Percentiles rank a stretch among this genome's conserved stretches.
These are phyloP conservation scores for Mikania micrantha DNA, from an alignment of 129 eudicot genomes.

Conservation along the genomic window DNA sequence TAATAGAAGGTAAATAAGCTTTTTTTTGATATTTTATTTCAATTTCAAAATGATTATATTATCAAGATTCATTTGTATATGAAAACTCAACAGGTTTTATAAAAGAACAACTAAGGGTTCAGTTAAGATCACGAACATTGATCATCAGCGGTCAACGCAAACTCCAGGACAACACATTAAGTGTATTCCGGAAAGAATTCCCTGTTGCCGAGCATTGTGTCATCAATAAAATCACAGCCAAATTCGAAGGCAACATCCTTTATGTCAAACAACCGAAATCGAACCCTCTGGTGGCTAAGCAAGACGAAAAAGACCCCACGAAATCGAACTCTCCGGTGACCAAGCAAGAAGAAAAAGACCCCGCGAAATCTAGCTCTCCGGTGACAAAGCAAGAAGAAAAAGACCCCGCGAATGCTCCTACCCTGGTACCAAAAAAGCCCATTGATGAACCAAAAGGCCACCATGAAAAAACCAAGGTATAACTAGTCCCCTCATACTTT, in stretches of 20 bases:
- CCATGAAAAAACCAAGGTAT: background rate
- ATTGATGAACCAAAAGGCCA: conserved; percentile 14
- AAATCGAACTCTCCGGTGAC: conserved; percentile 17
- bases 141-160: conserved; percentile 44
- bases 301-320: background rate
- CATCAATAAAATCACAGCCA: conserved; percentile 37
- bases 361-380: conserved; percentile 30
- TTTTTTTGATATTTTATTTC: background rate
- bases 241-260: conserved; percentile 43
- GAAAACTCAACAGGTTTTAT: conserved; percentile 31
- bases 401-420: conserved; percentile 12
- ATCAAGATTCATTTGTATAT: background rate
- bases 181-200: conserved; percentile 46
- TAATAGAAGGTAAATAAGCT: no score
- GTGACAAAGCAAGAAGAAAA: conserved; percentile 1
- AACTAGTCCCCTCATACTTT: no score
- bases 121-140: conserved; percentile 27
- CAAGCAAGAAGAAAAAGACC: background rate
- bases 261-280: conserved; percentile 40
- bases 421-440: conserved; percentile 17
- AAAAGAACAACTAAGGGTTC: conserved; percentile 55
- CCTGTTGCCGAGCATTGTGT: conserved; percentile 33
- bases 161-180: conserved; percentile 25
- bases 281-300: conserved; percentile 15
- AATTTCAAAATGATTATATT: background rate